Percentiles rank a stretch among this genome's conserved stretches.
Evolutionary conservation across 2,329 filamentous ascomycete species (phyloP).

Genomic region (Periconia digitata): DNA sequence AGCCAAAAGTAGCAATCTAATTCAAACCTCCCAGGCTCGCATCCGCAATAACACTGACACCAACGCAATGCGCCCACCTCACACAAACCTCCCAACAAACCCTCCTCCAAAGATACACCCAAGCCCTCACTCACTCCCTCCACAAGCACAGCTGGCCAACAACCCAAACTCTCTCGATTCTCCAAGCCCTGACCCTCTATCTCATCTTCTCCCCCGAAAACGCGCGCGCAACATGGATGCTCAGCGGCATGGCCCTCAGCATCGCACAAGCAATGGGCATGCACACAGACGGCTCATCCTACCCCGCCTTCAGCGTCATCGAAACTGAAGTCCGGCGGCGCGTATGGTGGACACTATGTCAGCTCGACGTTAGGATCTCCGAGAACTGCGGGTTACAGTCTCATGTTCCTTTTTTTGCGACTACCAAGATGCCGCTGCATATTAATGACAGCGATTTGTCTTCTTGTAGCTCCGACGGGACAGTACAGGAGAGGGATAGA

Average conservation of each 20-base stretch:
- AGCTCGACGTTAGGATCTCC: slow-evolving; percentile 11
- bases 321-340: slow-evolving; percentile 14
- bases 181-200: slow-evolving; percentile 10
- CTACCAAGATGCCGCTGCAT: slow-evolving; percentile 9
- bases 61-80: slow-evolving; percentile 9
- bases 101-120: slow-evolving; percentile 10
- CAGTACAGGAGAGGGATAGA: not conserved
- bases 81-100: too few species aligned
- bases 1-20: not conserved
- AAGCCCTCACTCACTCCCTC: slow-evolving; percentile 9
- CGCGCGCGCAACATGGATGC: slow-evolving; percentile 12
- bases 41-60: slow-evolving; percentile 3
- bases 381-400: slow-evolving; percentile 13
- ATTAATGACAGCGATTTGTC: slow-evolving; percentile 14
- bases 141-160: slow-evolving; percentile 12
- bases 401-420: slow-evolving; percentile 9
- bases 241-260: slow-evolving; percentile 12
- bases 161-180: slow-evolving; percentile 9
- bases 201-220: slow-evolving; percentile 8
- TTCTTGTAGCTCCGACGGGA: too few species aligned
- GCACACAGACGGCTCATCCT: slow-evolving; percentile 9
- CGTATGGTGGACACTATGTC: slow-evolving; percentile 15
- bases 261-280: slow-evolving; percentile 14
- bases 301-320: slow-evolving; percentile 2
- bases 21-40: slow-evolving; percentile 2